phyloP scores from a whole-genome alignment of 805 yeast genomes.

The Ogataea wickerhamii region DNA sequence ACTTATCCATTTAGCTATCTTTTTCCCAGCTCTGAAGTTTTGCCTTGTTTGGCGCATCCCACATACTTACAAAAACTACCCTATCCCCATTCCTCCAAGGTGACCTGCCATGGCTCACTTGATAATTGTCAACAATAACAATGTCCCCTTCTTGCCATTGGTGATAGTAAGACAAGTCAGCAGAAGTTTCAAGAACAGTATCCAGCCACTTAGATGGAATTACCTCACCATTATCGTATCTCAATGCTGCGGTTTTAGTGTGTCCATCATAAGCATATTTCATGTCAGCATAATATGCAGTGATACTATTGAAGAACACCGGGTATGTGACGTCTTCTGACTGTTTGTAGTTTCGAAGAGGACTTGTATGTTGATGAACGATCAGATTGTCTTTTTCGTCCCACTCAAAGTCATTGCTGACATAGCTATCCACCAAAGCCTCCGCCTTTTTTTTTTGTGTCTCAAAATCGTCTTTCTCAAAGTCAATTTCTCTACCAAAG shows the following conservation, averaged over 20 bases:
- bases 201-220: slow-evolving; percentile 22
- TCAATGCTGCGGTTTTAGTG: slow-evolving; percentile 11
- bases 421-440: slow-evolving; percentile 15
- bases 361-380: slow-evolving; percentile 28
- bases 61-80: too few species aligned
- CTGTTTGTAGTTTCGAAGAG: slow-evolving; percentile 21
- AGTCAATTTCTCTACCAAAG: slow-evolving; percentile 31
- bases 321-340: slow-evolving; percentile 19
- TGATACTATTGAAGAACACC: slow-evolving; percentile 26
- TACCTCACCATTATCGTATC: slow-evolving; percentile 22
- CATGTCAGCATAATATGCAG: slow-evolving; percentile 20
- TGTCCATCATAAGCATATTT: slow-evolving; percentile 7
- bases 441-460: slow-evolving; percentile 28
- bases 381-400: slow-evolving; percentile 24
- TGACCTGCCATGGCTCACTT: slow-evolving; percentile 34
- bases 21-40: too few species aligned
- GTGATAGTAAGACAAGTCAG: slow-evolving; percentile 27
- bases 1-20: too few species aligned
- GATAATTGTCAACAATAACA: slow-evolving; percentile 34
- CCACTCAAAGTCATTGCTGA: slow-evolving; percentile 30
- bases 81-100: too few species aligned
- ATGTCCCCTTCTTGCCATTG: slow-evolving; percentile 34
- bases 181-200: slow-evolving; percentile 15
- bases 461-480: slow-evolving; percentile 23
- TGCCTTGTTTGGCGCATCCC: too few species aligned